phyloP scores from a whole-genome alignment of 176 grass and related monocot genomes.

The Ensete ventricosum region DNA sequence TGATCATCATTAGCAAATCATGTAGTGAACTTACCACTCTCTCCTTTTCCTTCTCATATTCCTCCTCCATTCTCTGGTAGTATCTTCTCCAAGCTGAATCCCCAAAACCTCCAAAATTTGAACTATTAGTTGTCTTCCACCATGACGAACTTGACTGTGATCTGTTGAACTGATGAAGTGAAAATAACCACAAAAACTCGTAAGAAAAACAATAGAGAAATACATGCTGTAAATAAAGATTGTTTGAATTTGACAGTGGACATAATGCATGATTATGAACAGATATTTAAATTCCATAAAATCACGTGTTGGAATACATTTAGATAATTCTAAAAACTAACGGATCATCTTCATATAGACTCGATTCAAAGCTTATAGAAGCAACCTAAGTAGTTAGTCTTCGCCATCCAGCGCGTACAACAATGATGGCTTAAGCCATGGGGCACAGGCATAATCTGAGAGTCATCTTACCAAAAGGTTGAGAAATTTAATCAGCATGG shows the following conservation, averaged over 20 bases:
- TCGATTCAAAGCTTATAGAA: background rate
- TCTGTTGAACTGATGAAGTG: background rate
- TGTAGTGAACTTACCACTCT: background rate
- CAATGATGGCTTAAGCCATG: no score
- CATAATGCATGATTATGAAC: background rate
- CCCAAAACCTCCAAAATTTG: conserved; percentile 8
- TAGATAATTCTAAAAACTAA: background rate
- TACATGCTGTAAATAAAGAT: background rate
- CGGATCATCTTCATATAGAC: background rate
- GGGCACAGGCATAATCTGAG: no score
- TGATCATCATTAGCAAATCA: background rate
- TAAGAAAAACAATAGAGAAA: background rate
- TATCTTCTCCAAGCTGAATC: conserved; percentile 1
- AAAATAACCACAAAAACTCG: background rate
- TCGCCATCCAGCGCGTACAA: no score
- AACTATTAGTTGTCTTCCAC: conserved; percentile 14
- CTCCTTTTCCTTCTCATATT: background rate
- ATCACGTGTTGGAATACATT: background rate
- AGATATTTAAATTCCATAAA: background rate
- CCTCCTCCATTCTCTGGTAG: background rate
- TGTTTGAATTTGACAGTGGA: background rate
- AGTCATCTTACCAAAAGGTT: no score
- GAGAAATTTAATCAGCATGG: no score
- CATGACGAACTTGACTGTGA: conserved; percentile 5
- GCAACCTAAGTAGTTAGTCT: background rate